Conservation (phyloP, 257 asterid species). For the Fraxinus cuspidata region DNA sequence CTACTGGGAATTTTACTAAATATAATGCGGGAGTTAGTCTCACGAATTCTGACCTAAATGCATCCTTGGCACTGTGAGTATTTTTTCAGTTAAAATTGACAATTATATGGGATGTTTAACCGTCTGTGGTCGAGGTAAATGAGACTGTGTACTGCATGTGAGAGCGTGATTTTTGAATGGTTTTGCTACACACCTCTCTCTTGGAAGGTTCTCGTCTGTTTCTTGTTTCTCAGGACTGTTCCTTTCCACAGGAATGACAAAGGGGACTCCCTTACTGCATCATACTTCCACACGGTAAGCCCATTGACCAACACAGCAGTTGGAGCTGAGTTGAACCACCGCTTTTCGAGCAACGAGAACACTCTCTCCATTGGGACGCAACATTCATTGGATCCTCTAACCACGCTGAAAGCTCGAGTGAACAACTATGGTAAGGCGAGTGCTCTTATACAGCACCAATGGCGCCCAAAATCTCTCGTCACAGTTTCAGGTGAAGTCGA, state of each 20-base stretch:
- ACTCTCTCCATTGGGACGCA: slow-evolving; percentile 48
- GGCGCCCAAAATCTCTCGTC: slow-evolving; percentile 56
- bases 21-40: slow-evolving; percentile 51
- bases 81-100: not conserved
- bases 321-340: slow-evolving; percentile 52
- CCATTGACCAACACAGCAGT: slow-evolving; percentile 49
- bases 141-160: not conserved
- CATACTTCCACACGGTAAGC: slow-evolving; percentile 51
- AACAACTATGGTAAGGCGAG: slow-evolving; percentile 52
- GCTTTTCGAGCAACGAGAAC: slow-evolving; percentile 55
- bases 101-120: not conserved
- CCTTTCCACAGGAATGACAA: slow-evolving; percentile 44
- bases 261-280: slow-evolving; percentile 41
- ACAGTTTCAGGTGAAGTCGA: slow-evolving; percentile 54
- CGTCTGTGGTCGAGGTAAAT: not conserved
- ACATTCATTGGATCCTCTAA: slow-evolving; percentile 50
- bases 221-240: not conserved
- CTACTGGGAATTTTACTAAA: slow-evolving; percentile 47
- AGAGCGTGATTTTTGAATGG: not conserved
- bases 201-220: not conserved
- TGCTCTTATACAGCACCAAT: slow-evolving; percentile 57
- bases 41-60: slow-evolving; percentile 44
- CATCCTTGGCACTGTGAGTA: slow-evolving; percentile 45
- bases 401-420: slow-evolving; percentile 43
- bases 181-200: too few relatives aligned